Evolutionary conservation across 345 rosid genomes (phyloP), one percentile per base, ranked within the genome.

Genomic region (Populus davidiana): DNA sequence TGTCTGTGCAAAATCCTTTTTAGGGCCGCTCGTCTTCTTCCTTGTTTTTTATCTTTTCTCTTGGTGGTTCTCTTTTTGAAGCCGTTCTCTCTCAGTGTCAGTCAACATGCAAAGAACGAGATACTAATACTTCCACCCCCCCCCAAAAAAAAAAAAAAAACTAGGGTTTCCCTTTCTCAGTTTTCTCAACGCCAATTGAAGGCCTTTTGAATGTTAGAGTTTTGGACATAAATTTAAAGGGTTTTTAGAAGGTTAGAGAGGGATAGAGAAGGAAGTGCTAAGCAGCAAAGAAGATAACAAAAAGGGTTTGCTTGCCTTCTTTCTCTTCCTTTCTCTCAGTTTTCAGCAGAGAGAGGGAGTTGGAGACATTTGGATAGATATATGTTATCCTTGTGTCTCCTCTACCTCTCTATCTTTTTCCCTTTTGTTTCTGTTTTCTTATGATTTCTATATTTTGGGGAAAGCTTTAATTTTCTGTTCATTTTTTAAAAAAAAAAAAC

Each of bases 251-350:
- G 29, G 29, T 38, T 61, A 76, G 75, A 90, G 97, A 89, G 87
- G 83, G 97, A 81, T 87, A 86, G 94, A 92, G 97, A 92, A 92
- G 85, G 91, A 88, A 81, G 93, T 76, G 94, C 90, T 38, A 81
- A 83, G 89, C 84, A 31, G 50, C 29, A 7, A 72, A 12, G 36
- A 17, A 70, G 64, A 59, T n/a, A 29, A 33, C 31, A 38, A 27
- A 4, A 61, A 47, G 69, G 23, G 56, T 72, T 82, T 69, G 86
- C 85, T 86, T 79, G 88, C 88, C 81, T 85, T 75, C 84, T 79
- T 83, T 84, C 90, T 88, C 90, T 87, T 85, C 85, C 90, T 83
- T 88, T 75, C 89, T 82, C 86, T 78, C 85, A 49, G 8, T 7
- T 71, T 52, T 71, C 5, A 65, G 16, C 29, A 16, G 14, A 49